Evolutionary conservation across 768 basidiomycete species (phyloP).

Genomic region (Tephrocybe sp.): DNA sequence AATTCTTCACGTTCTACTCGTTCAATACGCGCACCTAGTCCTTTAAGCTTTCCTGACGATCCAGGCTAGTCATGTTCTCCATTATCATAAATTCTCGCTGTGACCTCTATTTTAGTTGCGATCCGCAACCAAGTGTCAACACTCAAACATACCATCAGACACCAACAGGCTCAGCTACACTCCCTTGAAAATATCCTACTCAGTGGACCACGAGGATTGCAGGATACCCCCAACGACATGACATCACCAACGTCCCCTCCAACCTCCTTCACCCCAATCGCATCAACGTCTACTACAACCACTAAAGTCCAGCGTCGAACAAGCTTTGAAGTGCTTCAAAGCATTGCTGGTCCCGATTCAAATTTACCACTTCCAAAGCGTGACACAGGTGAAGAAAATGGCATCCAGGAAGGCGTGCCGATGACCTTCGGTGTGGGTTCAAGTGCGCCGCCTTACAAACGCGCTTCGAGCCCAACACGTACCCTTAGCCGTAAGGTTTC

Average conservation of each 20-base stretch:
- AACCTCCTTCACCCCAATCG: slow-evolving; percentile 24
- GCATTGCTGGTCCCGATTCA: slow-evolving; percentile 75
- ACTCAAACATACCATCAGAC: slow-evolving; percentile 77
- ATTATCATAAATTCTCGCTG: slow-evolving; percentile 18
- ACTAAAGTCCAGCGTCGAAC: slow-evolving; percentile 58
- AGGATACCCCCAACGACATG: slow-evolving; percentile 32
- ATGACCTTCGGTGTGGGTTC: slow-evolving; percentile 45
- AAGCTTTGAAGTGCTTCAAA: slow-evolving; percentile 69
- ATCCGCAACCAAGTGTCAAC: slow-evolving; percentile 79
- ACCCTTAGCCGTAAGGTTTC: slow-evolving; percentile 72
- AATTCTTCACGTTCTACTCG: slow-evolving; percentile 45
- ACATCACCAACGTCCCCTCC: slow-evolving; percentile 30
- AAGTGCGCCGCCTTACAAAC: slow-evolving; percentile 42
- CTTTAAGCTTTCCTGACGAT: slow-evolving; percentile 56
- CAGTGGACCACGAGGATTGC: slow-evolving; percentile 61
- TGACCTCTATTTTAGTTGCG: slow-evolving; percentile 46
- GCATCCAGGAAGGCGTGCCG: slow-evolving; percentile 75
- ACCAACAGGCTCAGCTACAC: slow-evolving; percentile 79
- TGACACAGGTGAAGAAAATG: slow-evolving; percentile 46
- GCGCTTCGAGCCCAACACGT: slow-evolving; percentile 69
- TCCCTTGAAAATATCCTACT: slow-evolving; percentile 66
- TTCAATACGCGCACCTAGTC: slow-evolving; percentile 54
- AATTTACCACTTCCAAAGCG: slow-evolving; percentile 67
- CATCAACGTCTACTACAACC: slow-evolving; percentile 36
- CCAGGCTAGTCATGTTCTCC: slow-evolving; percentile 48